Percentiles rank a stretch among this genome's conserved stretches.
Evolutionary conservation across 1,139 yeast species (phyloP).

Genomic region (Candida sojae): DNA sequence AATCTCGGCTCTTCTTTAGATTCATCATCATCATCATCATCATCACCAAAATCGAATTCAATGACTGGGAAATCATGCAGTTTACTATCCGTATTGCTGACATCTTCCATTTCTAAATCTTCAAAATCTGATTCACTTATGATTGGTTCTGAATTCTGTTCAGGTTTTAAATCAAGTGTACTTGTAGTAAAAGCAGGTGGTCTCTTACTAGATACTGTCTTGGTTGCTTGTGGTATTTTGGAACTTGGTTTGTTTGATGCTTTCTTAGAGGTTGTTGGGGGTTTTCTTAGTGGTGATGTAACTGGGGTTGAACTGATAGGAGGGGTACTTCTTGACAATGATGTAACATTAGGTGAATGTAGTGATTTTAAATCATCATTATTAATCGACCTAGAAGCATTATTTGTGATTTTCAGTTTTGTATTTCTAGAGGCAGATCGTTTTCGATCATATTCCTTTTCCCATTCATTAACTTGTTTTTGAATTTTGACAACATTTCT

Average conservation of each 20-base stretch:
- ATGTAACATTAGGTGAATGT: neutral
- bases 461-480: slow-evolving; percentile 18
- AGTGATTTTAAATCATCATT: neutral
- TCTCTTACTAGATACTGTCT: slow-evolving; percentile 14
- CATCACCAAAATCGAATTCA: slow-evolving; percentile 5
- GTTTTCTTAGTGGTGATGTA: slow-evolving; percentile 5
- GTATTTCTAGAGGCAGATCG: neutral
- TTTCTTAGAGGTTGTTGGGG: slow-evolving; percentile 3
- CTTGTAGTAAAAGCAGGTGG: slow-evolving; percentile 17
- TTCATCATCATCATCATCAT: neutral
- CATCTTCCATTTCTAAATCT: slow-evolving; percentile 30
- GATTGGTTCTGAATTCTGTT: slow-evolving; percentile 21
- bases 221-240: neutral
- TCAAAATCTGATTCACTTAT: slow-evolving; percentile 43
- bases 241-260: neutral
- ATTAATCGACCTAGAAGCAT: neutral
- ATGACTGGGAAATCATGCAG: slow-evolving; percentile 11
- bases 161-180: slow-evolving; percentile 15
- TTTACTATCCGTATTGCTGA: slow-evolving; percentile 14
- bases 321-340: neutral
- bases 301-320: neutral
- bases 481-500: slow-evolving; percentile 29
- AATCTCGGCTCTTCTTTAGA: neutral
- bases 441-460: slow-evolving; percentile 9
- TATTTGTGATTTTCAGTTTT: neutral